phyloP scores from a whole-genome alignment of 2,329 filamentous ascomycete species.

The Fonsecaea monophora region DNA sequence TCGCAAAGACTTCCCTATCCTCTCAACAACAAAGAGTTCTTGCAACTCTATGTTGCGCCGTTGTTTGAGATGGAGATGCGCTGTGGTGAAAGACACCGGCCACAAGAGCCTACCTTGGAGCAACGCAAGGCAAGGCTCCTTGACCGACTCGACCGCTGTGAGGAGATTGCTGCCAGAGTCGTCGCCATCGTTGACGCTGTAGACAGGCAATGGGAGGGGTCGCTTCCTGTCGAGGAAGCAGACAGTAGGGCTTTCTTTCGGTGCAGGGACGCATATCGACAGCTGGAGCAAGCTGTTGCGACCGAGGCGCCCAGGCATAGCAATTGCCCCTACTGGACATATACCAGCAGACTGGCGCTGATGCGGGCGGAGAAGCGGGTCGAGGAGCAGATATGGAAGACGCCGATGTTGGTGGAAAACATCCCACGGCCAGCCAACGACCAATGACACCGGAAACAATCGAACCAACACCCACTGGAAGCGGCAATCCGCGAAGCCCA shows the following conservation, averaged over 20 bases:
- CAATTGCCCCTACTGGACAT: not conserved
- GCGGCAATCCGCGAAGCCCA: not conserved
- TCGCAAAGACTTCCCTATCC: not conserved
- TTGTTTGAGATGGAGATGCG: constrained; percentile 4
- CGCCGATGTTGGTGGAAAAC: not conserved
- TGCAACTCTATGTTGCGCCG: not conserved
- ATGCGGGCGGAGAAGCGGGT: constrained; percentile 2
- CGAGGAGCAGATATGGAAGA: constrained; percentile 7
- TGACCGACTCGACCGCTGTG: not conserved
- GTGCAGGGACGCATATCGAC: not conserved
- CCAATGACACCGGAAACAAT: not conserved
- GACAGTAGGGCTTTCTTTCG: not conserved
- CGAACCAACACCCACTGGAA: not conserved
- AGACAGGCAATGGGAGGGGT: constrained; percentile 1
- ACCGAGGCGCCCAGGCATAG: not conserved
- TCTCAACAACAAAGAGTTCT: constrained; percentile 1
- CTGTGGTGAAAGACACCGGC: not conserved
- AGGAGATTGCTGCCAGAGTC: not conserved
- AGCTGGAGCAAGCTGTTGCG: not conserved
- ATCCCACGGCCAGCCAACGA: not conserved
- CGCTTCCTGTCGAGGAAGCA: not conserved
- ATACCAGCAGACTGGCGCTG: not conserved
- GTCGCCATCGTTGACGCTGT: constrained; percentile 6
- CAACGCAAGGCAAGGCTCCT: not conserved
- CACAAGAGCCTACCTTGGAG: not conserved